phyloP scores from a whole-genome alignment of 768 basidiomycete species.

The Boletus patriciae region DNA sequence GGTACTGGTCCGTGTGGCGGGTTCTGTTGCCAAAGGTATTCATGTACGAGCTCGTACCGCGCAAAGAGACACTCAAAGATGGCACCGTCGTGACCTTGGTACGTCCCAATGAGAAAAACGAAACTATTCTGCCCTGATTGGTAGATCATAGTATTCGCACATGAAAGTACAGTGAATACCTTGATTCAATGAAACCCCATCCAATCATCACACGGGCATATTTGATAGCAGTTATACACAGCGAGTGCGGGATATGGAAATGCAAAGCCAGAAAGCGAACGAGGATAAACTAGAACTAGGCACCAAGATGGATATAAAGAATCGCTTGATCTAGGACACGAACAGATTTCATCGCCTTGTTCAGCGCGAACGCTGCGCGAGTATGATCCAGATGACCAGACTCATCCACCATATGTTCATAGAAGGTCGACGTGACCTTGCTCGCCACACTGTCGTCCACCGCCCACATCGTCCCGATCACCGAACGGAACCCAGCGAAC shows the following conservation, averaged over 20 bases:
- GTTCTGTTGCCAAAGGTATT: conserved; percentile 49
- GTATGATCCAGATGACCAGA: no score
- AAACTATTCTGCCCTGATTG: no score
- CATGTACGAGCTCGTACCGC: conserved; percentile 46
- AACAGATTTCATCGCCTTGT: background rate
- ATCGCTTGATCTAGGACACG: background rate
- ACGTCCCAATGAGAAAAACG: conserved; percentile 11
- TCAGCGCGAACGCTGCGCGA: background rate
- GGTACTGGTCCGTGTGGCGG: conserved; percentile 59
- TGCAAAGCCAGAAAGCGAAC: no score
- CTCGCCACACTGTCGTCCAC: background rate
- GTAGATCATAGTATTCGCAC: conserved; percentile 10
- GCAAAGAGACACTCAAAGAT: conserved; percentile 50
- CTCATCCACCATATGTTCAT: background rate
- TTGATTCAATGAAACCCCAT: no score
- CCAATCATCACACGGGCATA: no score
- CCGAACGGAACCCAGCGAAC: background rate
- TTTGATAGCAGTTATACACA: no score
- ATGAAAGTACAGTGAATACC: conserved; percentile 3
- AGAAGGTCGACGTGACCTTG: background rate
- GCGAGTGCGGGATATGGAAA: no score
- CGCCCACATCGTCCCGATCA: background rate
- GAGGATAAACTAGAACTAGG: background rate
- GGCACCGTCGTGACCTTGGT: conserved; percentile 57
- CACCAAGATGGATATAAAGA: background rate